Evolutionary conservation across 495 filamentous ascomycete species (phyloP), one percentile per base, ranked within the genome.

Genomic region (Talaromyces liani): DNA sequence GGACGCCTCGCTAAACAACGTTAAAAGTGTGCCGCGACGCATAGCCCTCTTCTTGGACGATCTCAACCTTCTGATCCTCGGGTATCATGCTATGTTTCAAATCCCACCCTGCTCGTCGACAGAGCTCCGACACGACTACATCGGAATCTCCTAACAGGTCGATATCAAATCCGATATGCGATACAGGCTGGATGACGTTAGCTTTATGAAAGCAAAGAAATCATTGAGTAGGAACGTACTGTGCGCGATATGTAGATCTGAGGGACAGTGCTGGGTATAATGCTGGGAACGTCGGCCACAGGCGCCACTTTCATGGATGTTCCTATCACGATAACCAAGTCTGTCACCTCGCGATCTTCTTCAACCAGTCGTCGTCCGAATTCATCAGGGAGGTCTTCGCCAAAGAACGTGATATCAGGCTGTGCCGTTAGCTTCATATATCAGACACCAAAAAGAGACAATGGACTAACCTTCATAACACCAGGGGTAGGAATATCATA

Each of bases 331-430:
- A 98, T 88, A 66, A 98, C 91, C n/a, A 98, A 78, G 67, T 98
- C 94, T 6, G 89, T 91, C 18, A 81, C 76, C 58, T 91, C 84
- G 45, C 85, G 84, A 71, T 98, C 94, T 69, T 91, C 85, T 61
- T 90, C 79, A 36, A 88, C 77, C 18, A 98, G 80, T 6, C 93
- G 88, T 9, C 85, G 80, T n/a, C 89, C 88, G 74, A 98, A 98
- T 53, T 86, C 82, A 66, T 89, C 85, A 0, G 93, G 92, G 3
- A 98, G 86, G 65, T 80, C 79, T 61, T 84, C 82, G 31, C 82
- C 82, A 63, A 98, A 98, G 82, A 98, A 98, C 4, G 90, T 97
- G 69, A 98, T 98, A 73, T 97, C 94, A 16, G 94, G 94, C 81
- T 85, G 25, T 58, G 9, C 56, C 31, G 56, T 29, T 34, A 51